These are phyloP conservation scores for Dentipellis fragilis DNA, from an alignment of 768 basidiomycete genomes.

Conservation along the genomic window DNA sequence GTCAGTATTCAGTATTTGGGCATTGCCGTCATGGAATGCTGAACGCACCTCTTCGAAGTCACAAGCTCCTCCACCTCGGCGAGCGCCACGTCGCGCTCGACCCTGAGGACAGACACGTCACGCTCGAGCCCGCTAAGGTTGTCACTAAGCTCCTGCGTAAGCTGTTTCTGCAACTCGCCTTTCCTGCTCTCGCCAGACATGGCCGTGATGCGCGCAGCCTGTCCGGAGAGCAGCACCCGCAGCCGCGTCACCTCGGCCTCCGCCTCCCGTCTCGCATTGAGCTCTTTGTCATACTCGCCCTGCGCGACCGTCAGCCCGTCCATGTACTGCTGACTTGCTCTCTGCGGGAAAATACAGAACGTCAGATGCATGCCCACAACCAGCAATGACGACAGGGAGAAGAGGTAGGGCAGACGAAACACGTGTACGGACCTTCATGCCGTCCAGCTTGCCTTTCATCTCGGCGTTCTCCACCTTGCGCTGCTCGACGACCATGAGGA, in stretches of 20 bases:
- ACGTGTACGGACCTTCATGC: constrained; percentile 61
- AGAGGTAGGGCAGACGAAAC: neutral
- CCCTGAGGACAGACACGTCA: constrained; percentile 78
- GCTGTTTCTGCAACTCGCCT: constrained; percentile 69
- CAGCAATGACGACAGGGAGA: neutral
- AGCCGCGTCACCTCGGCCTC: constrained; percentile 88
- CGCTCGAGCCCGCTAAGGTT: constrained; percentile 73
- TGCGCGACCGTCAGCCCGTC: constrained; percentile 89
- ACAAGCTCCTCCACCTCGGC: constrained; percentile 91
- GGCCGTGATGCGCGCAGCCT: constrained; percentile 80
- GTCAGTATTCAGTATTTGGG: neutral
- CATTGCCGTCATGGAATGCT: constrained; percentile 4
- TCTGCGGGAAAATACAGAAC: constrained; percentile 32
- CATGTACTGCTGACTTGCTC: constrained; percentile 85
- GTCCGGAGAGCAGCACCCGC: constrained; percentile 77
- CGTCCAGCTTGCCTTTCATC: constrained; percentile 72
- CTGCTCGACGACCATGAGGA: constrained; percentile 57
- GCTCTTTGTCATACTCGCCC: constrained; percentile 88
- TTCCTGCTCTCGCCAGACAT: constrained; percentile 70
- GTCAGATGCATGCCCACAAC: neutral
- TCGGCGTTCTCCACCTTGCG: constrained; percentile 48
- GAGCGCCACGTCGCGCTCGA: constrained; percentile 83
- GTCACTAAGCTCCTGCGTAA: constrained; percentile 69
- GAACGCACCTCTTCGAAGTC: constrained; percentile 56
- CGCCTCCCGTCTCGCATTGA: constrained; percentile 78